phyloP scores from a whole-genome alignment of 2,329 filamentous ascomycete species.

The Penicillium corylophilum region DNA sequence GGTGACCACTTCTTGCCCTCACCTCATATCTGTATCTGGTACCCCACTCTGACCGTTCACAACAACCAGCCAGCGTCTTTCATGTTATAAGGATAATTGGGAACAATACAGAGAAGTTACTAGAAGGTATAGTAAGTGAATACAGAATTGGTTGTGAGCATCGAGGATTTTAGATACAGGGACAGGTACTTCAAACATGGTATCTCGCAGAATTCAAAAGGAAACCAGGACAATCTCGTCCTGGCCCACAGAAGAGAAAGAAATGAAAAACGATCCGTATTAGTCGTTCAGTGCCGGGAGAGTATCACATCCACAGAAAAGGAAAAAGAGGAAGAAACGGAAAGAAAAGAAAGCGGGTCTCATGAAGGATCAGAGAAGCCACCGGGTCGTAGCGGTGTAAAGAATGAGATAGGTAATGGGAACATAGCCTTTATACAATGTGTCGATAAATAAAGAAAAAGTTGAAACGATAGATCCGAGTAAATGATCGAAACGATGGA shows the following conservation, averaged over 20 bases:
- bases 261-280: constrained; percentile 15
- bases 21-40: not conserved
- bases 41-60: not conserved
- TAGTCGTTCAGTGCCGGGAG: constrained; percentile 13
- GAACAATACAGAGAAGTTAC: not conserved
- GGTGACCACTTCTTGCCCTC: not conserved
- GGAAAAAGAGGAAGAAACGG: not conserved
- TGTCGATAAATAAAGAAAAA: constrained; percentile 5
- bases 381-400: constrained; percentile 16
- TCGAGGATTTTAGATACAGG: constrained; percentile 15
- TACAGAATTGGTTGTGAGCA: constrained; percentile 7
- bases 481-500: constrained; percentile 23
- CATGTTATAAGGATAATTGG: not conserved
- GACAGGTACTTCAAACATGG: constrained; percentile 21
- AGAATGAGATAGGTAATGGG: constrained; percentile 6
- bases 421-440: constrained; percentile 15
- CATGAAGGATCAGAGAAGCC: constrained; percentile 10
- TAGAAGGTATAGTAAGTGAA: not conserved
- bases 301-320: constrained; percentile 4
- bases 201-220: constrained; percentile 24
- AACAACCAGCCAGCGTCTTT: not conserved
- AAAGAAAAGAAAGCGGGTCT: constrained; percentile 8
- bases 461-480: constrained; percentile 10
- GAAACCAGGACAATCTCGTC: constrained; percentile 7
- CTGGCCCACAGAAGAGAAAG: constrained; percentile 7